Evolutionary conservation across 306 rosid genomes (phyloP).

Genomic region (Dicorynia guianensis): DNA sequence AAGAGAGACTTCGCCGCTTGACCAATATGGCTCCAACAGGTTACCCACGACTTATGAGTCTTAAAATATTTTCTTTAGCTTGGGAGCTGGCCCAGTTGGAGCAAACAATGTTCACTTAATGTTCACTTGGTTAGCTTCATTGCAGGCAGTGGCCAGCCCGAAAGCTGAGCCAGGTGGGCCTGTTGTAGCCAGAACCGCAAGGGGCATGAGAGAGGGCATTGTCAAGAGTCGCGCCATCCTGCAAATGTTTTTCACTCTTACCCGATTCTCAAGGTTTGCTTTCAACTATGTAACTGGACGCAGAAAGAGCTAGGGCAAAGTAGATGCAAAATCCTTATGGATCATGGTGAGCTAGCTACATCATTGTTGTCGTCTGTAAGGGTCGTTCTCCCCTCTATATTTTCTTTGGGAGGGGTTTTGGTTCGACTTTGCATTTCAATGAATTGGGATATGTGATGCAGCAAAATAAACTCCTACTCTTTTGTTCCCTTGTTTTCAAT

Average conservation of each 20-base stretch:
- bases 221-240: constrained; percentile 74
- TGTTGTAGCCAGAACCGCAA: constrained; percentile 63
- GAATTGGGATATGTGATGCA: constrained; percentile 14
- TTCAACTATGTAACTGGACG: constrained; percentile 53
- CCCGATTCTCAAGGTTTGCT: constrained; percentile 64
- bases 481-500: not conserved
- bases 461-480: not conserved
- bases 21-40: constrained; percentile 75
- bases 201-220: constrained; percentile 69
- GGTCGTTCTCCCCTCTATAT: not conserved
- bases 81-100: constrained; percentile 36
- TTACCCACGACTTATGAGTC: constrained; percentile 40
- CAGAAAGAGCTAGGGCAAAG: constrained; percentile 49
- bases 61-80: constrained; percentile 13
- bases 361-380: constrained; percentile 29
- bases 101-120: constrained; percentile 42
- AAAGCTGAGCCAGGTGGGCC: constrained; percentile 58
- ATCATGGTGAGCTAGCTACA: constrained; percentile 41
- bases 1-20: constrained; percentile 71
- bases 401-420: not conserved
- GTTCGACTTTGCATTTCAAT: constrained; percentile 4
- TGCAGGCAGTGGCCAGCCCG: constrained; percentile 62
- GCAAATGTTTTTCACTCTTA: constrained; percentile 66
- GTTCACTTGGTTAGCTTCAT: constrained; percentile 72
- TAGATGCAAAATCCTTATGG: constrained; percentile 26